Percentiles rank a stretch among this genome's conserved stretches.
Evolutionary conservation across 331 rosid species (phyloP).

Genomic region (Telfairia occidentalis): DNA sequence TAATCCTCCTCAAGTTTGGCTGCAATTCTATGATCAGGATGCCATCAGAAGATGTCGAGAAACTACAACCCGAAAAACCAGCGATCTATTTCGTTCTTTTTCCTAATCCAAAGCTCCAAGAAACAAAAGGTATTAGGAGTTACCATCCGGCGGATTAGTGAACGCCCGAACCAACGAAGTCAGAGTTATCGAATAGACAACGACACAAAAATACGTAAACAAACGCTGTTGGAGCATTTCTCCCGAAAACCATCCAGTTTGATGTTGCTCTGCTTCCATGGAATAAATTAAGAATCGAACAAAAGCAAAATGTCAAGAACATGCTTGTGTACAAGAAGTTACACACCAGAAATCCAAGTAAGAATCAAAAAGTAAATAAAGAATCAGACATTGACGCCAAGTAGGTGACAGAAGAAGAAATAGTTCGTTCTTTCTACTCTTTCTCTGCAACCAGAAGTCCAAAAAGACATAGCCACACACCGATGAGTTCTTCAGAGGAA

Average conservation of each 20-base stretch:
- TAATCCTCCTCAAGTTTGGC: not conserved
- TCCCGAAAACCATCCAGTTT: constrained; percentile 14
- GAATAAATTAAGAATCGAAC: not conserved
- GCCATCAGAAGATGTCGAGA: not conserved
- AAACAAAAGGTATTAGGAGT: not conserved
- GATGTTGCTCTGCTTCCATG: constrained; percentile 11
- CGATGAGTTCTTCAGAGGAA: not conserved
- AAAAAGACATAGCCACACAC: not conserved
- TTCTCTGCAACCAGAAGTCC: not conserved
- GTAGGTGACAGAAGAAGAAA: not conserved
- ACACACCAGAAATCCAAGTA: not conserved
- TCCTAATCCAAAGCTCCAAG: not conserved
- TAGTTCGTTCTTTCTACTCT: not conserved
- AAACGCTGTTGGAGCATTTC: constrained; percentile 25
- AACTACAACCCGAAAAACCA: not conserved
- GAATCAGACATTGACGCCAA: not conserved
- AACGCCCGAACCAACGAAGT: constrained; percentile 29
- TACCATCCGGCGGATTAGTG: constrained; percentile 50
- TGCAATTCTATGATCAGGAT: not conserved
- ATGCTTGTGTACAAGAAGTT: not conserved
- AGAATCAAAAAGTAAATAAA: not conserved
- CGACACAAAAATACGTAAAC: constrained; percentile 16
- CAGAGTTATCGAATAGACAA: constrained; percentile 33
- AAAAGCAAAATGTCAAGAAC: constrained; percentile 3
- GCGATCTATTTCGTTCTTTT: not conserved